These are phyloP conservation scores for Cryptococcus hybrid DNA, from an alignment of 1,284 basidiomycete species.

Conservation along the genomic window DNA sequence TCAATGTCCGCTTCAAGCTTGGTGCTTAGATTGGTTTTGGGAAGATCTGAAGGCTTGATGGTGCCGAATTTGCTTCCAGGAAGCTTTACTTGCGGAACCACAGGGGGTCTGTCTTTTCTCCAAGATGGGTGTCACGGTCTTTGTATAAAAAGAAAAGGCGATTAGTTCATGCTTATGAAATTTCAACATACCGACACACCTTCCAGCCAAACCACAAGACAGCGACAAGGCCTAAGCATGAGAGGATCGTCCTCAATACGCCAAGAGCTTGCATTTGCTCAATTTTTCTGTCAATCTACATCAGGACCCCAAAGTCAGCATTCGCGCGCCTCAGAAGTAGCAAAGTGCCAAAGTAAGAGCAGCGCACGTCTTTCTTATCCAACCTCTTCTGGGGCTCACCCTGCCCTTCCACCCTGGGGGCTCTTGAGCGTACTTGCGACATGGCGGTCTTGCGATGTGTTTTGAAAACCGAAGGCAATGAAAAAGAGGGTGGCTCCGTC, in stretches of 20 bases:
- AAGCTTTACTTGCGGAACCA: neutral
- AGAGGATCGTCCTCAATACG: constrained; percentile 5
- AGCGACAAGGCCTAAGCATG: constrained; percentile 10
- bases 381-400: neutral
- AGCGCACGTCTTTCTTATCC: constrained; percentile 7
- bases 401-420: neutral
- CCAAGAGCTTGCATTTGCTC: constrained; percentile 8
- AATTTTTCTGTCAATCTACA: constrained; percentile 14
- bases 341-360: neutral
- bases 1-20: constrained; percentile 56
- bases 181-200: constrained; percentile 4
- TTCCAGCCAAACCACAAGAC: constrained; percentile 18
- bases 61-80: constrained; percentile 11
- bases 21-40: constrained; percentile 6
- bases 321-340: neutral
- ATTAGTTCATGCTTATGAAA: neutral
- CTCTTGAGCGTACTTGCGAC: constrained; percentile 1
- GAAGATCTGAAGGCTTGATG: constrained; percentile 14
- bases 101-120: neutral
- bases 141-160: neutral
- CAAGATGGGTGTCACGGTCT: constrained; percentile 9
- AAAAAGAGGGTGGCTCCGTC: too few species aligned
- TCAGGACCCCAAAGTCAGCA: neutral
- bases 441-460: neutral
- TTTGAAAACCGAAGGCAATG: neutral